These are phyloP conservation scores for Trametes hirsuta DNA, from an alignment of 1,284 basidiomycete genomes.

Conservation along the genomic window DNA sequence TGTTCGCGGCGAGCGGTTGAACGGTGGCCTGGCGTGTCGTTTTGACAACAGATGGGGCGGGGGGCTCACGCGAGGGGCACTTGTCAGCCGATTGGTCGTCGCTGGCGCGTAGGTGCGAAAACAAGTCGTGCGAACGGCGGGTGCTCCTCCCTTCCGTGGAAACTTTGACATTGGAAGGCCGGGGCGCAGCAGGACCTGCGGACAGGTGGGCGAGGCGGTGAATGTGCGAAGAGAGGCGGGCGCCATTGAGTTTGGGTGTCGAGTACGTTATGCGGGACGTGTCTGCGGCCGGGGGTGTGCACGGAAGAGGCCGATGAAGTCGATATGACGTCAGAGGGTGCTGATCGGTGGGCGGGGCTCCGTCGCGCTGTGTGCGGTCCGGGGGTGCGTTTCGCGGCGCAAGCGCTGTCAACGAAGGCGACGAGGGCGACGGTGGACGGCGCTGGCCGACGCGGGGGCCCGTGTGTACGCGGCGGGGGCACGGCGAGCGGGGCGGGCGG, in stretches of 20 bases:
- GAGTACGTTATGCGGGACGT: conserved; percentile 6
- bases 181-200: too few relatives aligned
- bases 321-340: conserved; percentile 25
- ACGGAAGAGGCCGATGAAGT: conserved; percentile 1
- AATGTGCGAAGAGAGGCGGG: too few relatives aligned
- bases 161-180: too few relatives aligned
- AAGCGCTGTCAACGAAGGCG: not conserved
- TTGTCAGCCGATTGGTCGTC: too few relatives aligned
- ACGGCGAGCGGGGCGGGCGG: not conserved
- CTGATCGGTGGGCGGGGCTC: conserved; percentile 11
- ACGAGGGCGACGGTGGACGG: not conserved
- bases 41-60: too few relatives aligned
- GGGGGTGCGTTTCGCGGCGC: not conserved
- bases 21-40: too few relatives aligned
- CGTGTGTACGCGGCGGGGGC: not conserved
- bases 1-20: too few relatives aligned
- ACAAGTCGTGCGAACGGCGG: too few relatives aligned
- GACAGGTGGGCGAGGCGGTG: too few relatives aligned
- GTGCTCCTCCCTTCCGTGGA: too few relatives aligned
- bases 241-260: not conserved
- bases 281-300: not conserved
- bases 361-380: not conserved
- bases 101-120: too few relatives aligned
- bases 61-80: too few relatives aligned
- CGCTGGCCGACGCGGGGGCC: not conserved